Base-by-base conservation (phyloP, 148 eudicot genomes). In the Simmondsia chinensis region DNA sequence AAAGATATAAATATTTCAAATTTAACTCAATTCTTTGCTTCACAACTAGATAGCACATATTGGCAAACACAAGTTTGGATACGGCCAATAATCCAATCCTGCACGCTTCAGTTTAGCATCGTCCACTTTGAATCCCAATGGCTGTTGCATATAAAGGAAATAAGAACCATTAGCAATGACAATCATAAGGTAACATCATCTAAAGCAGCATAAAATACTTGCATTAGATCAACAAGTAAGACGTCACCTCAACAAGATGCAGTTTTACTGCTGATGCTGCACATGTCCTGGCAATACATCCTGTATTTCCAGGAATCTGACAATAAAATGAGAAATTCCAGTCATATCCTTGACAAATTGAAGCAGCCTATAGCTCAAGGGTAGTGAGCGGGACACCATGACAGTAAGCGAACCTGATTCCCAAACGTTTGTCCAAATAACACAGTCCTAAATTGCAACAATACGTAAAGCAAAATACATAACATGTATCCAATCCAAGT, bases 51-150 rank as follows among this genome's bases (percentile, higher is more conserved):
- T 9, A 35, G 33, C 20, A 10, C 39, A 25, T 11, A 24, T 20
- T 11, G 19, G 10, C 18, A 39, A 52, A 50, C 6, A 60, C 6
- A 26, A 20, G 28, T 9, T 46, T 30, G 86, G 95, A 91, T 91
- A 91, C 97, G 97, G 97, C 97, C 97, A 91, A 48, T 91, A 91
- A 76, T 91, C 97, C 58, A 85, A 57, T 43, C 97, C 97, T 64
- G 97, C 97, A 11, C 97, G 95, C 70, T 91, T 91, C 52, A 91
- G 61, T 62, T 85, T 91, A 42, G 81, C 39, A 60, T 82, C 75
- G 53, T 85, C 97, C 42, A 91, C 69, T 56, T 54, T 61, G 69
- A 85, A 91, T 29, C 94, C 97, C 46, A 91, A 25, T n/a, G 95
- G 97, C 97, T 91, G 78, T 55, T 56, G 20, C 45, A 64, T 33